Evolutionary conservation across 2,329 filamentous ascomycete species (phyloP).

Genomic region (Trichoderma brevicompactum): DNA sequence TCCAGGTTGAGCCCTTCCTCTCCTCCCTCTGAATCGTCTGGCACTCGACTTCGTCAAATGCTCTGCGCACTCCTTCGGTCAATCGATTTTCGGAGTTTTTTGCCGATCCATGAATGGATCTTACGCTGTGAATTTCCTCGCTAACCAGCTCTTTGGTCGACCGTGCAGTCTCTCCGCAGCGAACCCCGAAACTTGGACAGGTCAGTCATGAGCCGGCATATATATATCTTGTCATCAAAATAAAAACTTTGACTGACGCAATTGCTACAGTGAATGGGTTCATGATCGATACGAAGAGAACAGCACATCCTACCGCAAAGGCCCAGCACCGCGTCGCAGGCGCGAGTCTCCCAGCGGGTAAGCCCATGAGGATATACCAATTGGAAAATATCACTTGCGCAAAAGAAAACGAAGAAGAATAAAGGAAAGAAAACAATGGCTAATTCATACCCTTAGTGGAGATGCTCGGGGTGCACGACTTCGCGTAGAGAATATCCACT

Average conservation of each 20-base stretch:
- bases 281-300: constrained; percentile 87
- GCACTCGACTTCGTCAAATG: constrained; percentile 39
- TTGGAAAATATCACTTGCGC: too few relatives aligned
- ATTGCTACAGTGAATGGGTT: constrained; percentile 76
- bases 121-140: constrained; percentile 43
- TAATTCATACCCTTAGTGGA: constrained; percentile 41
- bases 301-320: constrained; percentile 45
- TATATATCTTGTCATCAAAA: background rate
- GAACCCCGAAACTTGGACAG: constrained; percentile 71
- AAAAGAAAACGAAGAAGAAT: too few relatives aligned
- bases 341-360: constrained; percentile 51
- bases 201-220: constrained; percentile 50
- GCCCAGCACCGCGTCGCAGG: constrained; percentile 48
- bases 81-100: constrained; percentile 39
- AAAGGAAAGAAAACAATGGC: constrained; percentile 14
- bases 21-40: constrained; percentile 31
- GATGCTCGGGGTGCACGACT: constrained; percentile 68
- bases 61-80: constrained; percentile 37
- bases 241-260: background rate
- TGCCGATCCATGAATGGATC: constrained; percentile 40
- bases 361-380: constrained; percentile 21
- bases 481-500: constrained; percentile 88
- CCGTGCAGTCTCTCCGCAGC: constrained; percentile 61
- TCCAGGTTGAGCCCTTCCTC: constrained; percentile 41
- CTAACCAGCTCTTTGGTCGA: constrained; percentile 44